Evolutionary conservation across 129 eudicot species (phyloP).

Genomic region (Centrapalus pauciflorus): DNA sequence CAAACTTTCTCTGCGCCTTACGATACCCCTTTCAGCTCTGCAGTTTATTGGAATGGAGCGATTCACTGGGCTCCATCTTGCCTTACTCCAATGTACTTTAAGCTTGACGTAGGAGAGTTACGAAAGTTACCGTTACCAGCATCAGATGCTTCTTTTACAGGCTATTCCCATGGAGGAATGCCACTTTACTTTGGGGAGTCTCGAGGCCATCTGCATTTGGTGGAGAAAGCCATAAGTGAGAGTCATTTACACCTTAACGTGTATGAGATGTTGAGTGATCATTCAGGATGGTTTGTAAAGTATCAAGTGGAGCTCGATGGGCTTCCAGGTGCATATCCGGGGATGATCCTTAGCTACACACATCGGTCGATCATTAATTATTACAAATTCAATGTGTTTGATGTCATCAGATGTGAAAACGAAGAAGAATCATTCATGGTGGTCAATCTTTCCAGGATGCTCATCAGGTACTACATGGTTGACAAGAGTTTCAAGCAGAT

Average conservation of each 20-base stretch:
- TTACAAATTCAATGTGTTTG: neutral
- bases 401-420: constrained; percentile 14
- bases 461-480: constrained; percentile 14
- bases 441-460: constrained; percentile 13
- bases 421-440: constrained; percentile 27
- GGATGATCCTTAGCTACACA: neutral
- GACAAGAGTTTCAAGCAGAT: constrained; percentile 23
- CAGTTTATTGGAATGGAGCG: constrained; percentile 31
- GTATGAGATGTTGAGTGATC: constrained; percentile 24
- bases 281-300: constrained; percentile 13
- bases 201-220: constrained; percentile 32
- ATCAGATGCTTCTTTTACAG: no score
- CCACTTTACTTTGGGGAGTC: constrained; percentile 36
- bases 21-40: neutral
- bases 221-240: neutral
- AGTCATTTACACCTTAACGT: neutral
- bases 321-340: neutral
- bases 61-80: constrained; percentile 32
- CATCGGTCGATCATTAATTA: neutral
- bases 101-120: constrained; percentile 11
- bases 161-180: neutral
- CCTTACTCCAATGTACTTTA: neutral
- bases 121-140: constrained; percentile 6
- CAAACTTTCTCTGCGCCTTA: neutral
- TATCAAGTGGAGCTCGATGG: constrained; percentile 19